Evolutionary conservation across 805 yeast species (phyloP), one percentile per base, ranked within the genome.

Genomic region (Tetrapisispora arboricola): DNA sequence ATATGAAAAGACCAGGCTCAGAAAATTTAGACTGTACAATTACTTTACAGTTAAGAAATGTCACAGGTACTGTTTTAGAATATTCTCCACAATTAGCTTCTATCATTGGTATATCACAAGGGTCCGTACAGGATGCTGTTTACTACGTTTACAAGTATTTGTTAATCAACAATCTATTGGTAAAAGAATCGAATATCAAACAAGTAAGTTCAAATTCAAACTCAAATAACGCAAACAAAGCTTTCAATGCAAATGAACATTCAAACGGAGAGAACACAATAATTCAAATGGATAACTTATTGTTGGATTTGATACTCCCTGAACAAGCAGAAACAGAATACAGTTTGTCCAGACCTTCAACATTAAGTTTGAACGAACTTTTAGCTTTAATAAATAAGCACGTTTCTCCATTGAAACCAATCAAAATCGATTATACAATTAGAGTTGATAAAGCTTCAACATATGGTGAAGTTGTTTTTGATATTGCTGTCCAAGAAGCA

Each of bases 61-160:
- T 72, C 45, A 84, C 95, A 6, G 72, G 78, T 32, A 73, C 73
- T 49, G 71, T 80, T 41, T 74, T 72, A 22, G 57, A 57, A 52
- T 71, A 86, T 32, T 73, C 83, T 16, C 76, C 78, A 10, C 78
- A 72, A 49, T 61, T 92, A 60, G 68, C 88, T 4, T 71, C 74
- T 39, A 68, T 92, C 35, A 66, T 86, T 25, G 96, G 96, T 18
- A 71, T 76, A 27, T 65, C 70, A 21, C 94, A 85, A 57, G 80
- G 84, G 25, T 80, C 94, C 5, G 87, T 87, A 57, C 94, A 90
- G 44, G 95, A 85, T 42, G 77, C 85, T 35, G 80, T 84, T 34
- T 87, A 76, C 50, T 72, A 78, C 10, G 60, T 85, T 28, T 86
- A 94, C 86, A 86, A 82, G 59, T 86, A 85, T 55, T 72, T 77